Percentiles rank a stretch among this genome's conserved stretches.
phyloP scores from a whole-genome alignment of 2,329 filamentous ascomycete species.

The Helicocarpus griseus region DNA sequence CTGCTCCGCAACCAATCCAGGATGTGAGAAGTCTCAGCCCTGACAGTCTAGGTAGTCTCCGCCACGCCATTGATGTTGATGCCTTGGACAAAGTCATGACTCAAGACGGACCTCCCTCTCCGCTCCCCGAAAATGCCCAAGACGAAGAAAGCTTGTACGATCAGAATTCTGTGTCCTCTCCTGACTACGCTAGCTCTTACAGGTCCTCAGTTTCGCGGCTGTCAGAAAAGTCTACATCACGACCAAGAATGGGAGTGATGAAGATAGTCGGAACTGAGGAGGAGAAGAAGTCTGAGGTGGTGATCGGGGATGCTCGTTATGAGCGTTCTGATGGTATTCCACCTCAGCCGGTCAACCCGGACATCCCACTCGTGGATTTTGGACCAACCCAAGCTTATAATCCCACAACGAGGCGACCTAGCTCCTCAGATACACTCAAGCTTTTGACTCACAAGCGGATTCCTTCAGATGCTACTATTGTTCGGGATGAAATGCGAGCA shows the following conservation, averaged over 20 bases:
- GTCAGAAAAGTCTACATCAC: constrained; percentile 35
- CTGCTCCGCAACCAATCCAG: constrained; percentile 29
- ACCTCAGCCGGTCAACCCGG: constrained; percentile 29
- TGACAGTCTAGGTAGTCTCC: constrained; percentile 30
- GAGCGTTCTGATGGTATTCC: constrained; percentile 23
- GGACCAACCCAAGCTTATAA: constrained; percentile 69
- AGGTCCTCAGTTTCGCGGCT: constrained; percentile 40
- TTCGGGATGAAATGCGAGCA: constrained; percentile 12
- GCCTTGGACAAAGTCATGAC: constrained; percentile 42
- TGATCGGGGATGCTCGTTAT: constrained; percentile 40
- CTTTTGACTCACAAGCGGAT: constrained; percentile 24
- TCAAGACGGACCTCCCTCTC: constrained; percentile 8
- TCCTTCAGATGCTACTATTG: constrained; percentile 25
- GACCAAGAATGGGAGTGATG: constrained; percentile 67
- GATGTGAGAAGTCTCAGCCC: constrained; percentile 15
- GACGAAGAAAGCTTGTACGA: constrained; percentile 46
- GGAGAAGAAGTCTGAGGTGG: constrained; percentile 33
- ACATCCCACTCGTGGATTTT: constrained; percentile 72
- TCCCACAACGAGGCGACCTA: constrained; percentile 45
- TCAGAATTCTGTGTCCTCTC: constrained; percentile 53
- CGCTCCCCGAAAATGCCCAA: constrained; percentile 4
- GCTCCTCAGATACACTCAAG: constrained; percentile 44
- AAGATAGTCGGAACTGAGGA: constrained; percentile 60
- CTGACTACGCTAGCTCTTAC: constrained; percentile 68
- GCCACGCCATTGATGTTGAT: constrained; percentile 37